Conservation (phyloP, 441 rosid genomes). For the Croton laevigatus region DNA sequence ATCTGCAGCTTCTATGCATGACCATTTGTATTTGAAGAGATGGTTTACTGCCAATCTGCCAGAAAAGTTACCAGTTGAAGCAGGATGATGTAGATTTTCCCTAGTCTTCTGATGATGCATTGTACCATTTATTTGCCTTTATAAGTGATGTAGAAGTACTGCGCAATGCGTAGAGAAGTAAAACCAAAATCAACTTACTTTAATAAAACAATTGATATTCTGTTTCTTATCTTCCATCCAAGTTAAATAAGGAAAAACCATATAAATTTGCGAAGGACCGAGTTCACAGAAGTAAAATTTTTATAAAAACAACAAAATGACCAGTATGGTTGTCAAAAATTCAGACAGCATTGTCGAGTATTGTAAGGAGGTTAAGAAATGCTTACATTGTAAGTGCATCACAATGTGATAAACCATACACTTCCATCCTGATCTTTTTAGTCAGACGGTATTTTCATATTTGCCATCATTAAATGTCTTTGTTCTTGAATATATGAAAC, state of each 20-base stretch:
- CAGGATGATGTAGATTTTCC: neutral
- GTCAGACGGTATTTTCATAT: neutral
- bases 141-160: neutral
- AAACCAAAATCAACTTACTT: neutral
- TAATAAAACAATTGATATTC: neutral
- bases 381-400: neutral
- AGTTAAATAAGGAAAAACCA: neutral
- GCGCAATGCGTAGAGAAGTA: neutral
- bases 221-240: no score
- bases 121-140: neutral
- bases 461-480: neutral
- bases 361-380: neutral
- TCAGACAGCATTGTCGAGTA: neutral
- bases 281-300: neutral
- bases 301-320: neutral
- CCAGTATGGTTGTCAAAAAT: neutral
- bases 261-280: neutral
- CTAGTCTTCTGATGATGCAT: neutral
- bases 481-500: neutral
- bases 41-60: neutral
- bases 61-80: neutral
- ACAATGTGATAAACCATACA: neutral
- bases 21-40: neutral
- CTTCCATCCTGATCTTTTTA: neutral
- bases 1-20: neutral